Evolutionary conservation across 495 filamentous ascomycete genomes (phyloP).

Genomic region (Penicillium ochrochloron): DNA sequence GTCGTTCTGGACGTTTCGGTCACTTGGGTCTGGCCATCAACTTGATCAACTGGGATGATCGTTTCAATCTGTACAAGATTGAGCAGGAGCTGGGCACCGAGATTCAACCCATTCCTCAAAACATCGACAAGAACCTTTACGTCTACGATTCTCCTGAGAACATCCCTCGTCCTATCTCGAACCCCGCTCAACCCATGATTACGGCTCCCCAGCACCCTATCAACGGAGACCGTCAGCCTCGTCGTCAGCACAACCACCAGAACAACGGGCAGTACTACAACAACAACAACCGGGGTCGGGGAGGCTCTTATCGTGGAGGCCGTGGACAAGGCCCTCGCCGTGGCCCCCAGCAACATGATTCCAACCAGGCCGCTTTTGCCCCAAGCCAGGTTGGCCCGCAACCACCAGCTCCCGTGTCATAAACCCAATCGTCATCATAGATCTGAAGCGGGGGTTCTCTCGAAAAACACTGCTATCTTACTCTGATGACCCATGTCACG

Average conservation of each 20-base stretch:
- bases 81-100: conserved; percentile 97
- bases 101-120: conserved; percentile 90
- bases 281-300: conserved; percentile 38
- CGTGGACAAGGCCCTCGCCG: conserved; percentile 53
- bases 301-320: conserved; percentile 47
- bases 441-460: background rate
- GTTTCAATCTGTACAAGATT: conserved; percentile 98
- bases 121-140: conserved; percentile 97
- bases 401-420: conserved; percentile 39
- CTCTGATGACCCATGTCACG: background rate
- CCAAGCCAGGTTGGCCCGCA: conserved; percentile 39
- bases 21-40: conserved; percentile 98
- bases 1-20: conserved; percentile 94
- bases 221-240: conserved; percentile 41
- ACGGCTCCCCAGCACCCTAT: conserved; percentile 26
- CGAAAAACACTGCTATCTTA: background rate
- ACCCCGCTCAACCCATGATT: conserved; percentile 37
- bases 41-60: conserved; percentile 98
- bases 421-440: conserved; percentile 13
- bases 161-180: conserved; percentile 79
- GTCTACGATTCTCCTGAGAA: conserved; percentile 96
- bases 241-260: conserved; percentile 43
- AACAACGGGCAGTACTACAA: conserved; percentile 44
- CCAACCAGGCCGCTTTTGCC: conserved; percentile 33
- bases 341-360: conserved; percentile 39